Evolutionary conservation across 2,329 filamentous ascomycete species (phyloP).

Genomic region (Aspergillus fructus): DNA sequence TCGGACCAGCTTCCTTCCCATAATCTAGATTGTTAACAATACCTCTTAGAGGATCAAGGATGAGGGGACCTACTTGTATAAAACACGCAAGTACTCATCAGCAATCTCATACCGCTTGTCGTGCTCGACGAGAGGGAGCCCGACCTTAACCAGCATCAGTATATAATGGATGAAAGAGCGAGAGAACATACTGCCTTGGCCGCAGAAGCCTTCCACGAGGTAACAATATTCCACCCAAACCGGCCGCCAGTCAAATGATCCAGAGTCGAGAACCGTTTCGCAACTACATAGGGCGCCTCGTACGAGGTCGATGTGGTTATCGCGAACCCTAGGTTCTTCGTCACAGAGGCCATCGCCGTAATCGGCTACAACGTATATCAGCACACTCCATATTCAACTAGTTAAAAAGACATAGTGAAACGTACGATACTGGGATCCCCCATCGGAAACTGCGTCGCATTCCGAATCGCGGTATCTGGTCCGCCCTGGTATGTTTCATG

Average conservation of each 20-base stretch:
- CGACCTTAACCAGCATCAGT: slow-evolving; percentile 48
- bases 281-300: slow-evolving; percentile 61
- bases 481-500: slow-evolving; percentile 63
- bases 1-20: slow-evolving; percentile 59
- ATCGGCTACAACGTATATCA: slow-evolving; percentile 49
- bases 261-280: slow-evolving; percentile 61
- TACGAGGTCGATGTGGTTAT: slow-evolving; percentile 65
- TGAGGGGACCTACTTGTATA: slow-evolving; percentile 55
- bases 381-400: too few relatives aligned
- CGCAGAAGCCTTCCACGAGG: slow-evolving; percentile 61
- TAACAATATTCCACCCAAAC: slow-evolving; percentile 68
- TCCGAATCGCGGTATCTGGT: slow-evolving; percentile 59
- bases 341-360: slow-evolving; percentile 65
- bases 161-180: background rate
- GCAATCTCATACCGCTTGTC: slow-evolving; percentile 62
- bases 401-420: too few relatives aligned
- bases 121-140: slow-evolving; percentile 52
- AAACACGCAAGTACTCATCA: slow-evolving; percentile 60
- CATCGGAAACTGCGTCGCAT: slow-evolving; percentile 65
- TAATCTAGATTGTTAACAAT: slow-evolving; percentile 34
- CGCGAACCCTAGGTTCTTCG: slow-evolving; percentile 62
- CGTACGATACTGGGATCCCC: slow-evolving; percentile 63
- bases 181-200: slow-evolving; percentile 55
- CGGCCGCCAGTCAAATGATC: slow-evolving; percentile 63
- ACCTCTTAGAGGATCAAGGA: background rate